phyloP scores from a whole-genome alignment of 164 flowering plant genomes.

The Aristolochia contorta region DNA sequence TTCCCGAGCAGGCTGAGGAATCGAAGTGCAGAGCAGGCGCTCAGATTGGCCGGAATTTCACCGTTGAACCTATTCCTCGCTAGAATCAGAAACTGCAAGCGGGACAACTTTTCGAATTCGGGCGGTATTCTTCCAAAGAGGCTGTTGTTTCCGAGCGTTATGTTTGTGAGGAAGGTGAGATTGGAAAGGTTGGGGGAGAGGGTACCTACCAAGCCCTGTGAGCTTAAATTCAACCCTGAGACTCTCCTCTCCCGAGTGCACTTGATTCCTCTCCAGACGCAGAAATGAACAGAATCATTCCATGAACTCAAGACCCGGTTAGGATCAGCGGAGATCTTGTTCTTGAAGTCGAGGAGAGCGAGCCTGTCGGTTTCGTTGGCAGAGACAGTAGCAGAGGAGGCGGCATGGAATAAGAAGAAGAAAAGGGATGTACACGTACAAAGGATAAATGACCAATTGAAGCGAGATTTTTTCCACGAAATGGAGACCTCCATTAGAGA shows the following conservation, averaged over 20 bases:
- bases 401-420: too few relatives aligned
- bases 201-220: constrained; percentile 17
- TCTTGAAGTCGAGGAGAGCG: constrained; percentile 14
- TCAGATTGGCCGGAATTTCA: constrained; percentile 22
- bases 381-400: neutral
- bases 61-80: constrained; percentile 25
- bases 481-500: neutral
- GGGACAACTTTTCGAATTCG: constrained; percentile 20
- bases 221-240: constrained; percentile 15
- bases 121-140: constrained; percentile 26
- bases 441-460: too few relatives aligned
- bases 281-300: constrained; percentile 15
- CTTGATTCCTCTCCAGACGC: constrained; percentile 10
- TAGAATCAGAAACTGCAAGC: constrained; percentile 23
- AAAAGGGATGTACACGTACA: too few relatives aligned
- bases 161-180: constrained; percentile 27
- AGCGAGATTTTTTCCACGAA: neutral
- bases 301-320: constrained; percentile 10
- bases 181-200: constrained; percentile 34
- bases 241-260: constrained; percentile 28
- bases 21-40: constrained; percentile 14
- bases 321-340: constrained; percentile 9
- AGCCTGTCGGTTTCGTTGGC: constrained; percentile 8
- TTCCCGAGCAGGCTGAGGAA: constrained; percentile 21
- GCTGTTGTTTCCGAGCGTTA: constrained; percentile 27